A percentile compares a stretch with the other conserved stretches of the same genome.
Evolutionary conservation across 345 rosid genomes (phyloP).

Genomic region (Acer yangbiense): DNA sequence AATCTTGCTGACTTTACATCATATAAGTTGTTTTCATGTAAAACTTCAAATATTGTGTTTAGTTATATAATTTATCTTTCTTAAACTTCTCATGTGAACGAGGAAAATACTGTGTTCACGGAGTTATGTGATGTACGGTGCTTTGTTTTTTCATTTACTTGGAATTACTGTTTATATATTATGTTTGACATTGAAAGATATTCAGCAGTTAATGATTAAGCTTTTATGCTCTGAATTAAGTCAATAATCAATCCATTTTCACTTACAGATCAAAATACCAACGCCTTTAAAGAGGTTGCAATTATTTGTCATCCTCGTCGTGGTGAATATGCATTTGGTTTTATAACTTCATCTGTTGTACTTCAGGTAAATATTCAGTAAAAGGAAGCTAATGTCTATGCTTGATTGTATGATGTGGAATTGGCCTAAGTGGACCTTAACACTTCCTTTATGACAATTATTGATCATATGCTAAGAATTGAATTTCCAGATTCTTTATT

Average conservation of each 20-base stretch:
- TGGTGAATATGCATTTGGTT: constrained; percentile 92
- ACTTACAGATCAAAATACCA: constrained; percentile 70
- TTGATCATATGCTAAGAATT: background rate
- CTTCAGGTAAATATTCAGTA: constrained; percentile 60
- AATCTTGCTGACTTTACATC: background rate
- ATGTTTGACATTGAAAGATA: constrained; percentile 6
- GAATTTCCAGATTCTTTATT: background rate
- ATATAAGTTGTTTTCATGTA: background rate
- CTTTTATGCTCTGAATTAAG: background rate
- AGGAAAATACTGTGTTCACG: background rate
- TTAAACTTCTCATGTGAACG: background rate
- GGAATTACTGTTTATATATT: background rate
- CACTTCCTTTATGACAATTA: background rate
- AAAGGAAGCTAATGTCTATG: constrained; percentile 4
- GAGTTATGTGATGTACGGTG: background rate
- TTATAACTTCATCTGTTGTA: constrained; percentile 74
- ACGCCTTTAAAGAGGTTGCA: constrained; percentile 85
- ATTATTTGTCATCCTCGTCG: constrained; percentile 84
- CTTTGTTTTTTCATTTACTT: background rate
- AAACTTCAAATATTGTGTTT: background rate
- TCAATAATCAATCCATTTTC: background rate
- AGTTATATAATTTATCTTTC: background rate
- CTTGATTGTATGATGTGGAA: constrained; percentile 9
- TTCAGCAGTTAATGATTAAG: constrained; percentile 7
- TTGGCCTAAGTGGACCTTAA: background rate